Evolutionary conservation across 208 protist species (phyloP), one percentile per base, ranked within the genome.

Genomic region (Vickermania spadyakhi): DNA sequence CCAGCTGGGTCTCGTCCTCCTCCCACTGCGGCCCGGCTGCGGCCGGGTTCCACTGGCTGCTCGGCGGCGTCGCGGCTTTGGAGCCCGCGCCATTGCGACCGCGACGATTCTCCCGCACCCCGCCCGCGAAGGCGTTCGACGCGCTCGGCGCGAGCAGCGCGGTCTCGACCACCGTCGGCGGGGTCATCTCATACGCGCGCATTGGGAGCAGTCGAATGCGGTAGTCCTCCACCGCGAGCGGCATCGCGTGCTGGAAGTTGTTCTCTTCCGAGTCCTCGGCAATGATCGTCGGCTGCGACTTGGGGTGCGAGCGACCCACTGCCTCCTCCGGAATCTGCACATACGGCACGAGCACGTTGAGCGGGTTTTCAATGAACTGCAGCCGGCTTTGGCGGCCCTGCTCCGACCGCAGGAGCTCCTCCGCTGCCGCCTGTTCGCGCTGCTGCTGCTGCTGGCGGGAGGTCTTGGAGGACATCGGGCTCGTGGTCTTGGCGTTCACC

Each of bases 351-450:
- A 84, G 71, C 28, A 81, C 28, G 60, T 84, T 77, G 36, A 55
- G 28, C 30, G 84, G 84, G 49, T 91, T 91, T 13, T 73, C 53
- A 28, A 91, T 55, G 52, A 87, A 91, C 7, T 68, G 62, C 7
- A 73, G 36, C 4, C 84, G 77, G 23, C 77, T 85, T 54, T 76
- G 50, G 26, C 74, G 72, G 1, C 70, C 66, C 50, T 64, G 52
- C 59, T 84, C 72, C 0, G 70, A 62, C 2, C 60, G 73, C 50
- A 73, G 31, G 0, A 72, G 56, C 50, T 84, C 75, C 62, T 89
- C 81, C 18, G 66, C 53, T 1, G 72, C 71, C 3, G 66, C 56
- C 65, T 52, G 25, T 25, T 52, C 14, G 27, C 51, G 7, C 55
- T 67, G 21, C 28, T 56, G 49, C 65, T 66, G 30, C 23, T 25